Conservation (phyloP, 1,139 yeast species). For the Saccharomyces hybrid region DNA sequence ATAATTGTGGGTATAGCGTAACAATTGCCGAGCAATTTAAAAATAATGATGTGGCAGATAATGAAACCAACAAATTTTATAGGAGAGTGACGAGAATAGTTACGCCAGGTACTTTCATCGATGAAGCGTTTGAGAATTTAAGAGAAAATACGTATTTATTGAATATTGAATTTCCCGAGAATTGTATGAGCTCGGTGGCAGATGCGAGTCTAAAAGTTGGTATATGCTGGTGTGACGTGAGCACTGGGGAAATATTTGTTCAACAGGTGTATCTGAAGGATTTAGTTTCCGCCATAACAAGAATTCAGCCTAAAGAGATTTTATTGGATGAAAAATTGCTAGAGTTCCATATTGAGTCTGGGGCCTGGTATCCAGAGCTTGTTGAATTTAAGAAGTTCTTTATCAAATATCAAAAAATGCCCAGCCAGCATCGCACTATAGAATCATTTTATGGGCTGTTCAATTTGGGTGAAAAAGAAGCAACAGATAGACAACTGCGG, state of each 20-base stretch:
- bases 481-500: conserved; percentile 19
- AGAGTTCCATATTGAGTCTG: conserved; percentile 34
- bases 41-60: conserved; percentile 17
- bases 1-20: conserved; percentile 60
- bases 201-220: conserved; percentile 53
- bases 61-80: conserved; percentile 40
- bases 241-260: conserved; percentile 68
- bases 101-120: conserved; percentile 89
- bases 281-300: conserved; percentile 32
- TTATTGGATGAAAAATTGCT: conserved; percentile 31
- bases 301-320: conserved; percentile 35
- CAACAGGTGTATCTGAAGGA: conserved; percentile 36
- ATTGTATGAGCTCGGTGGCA: conserved; percentile 37
- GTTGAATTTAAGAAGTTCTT: conserved; percentile 57
- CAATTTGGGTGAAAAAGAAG: conserved; percentile 17
- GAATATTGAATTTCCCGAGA: conserved; percentile 54
- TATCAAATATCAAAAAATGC: conserved; percentile 44
- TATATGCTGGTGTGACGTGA: conserved; percentile 80
- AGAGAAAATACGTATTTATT: conserved; percentile 64
- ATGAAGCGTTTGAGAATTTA: conserved; percentile 73
- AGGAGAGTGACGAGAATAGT: conserved; percentile 73
- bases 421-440: conserved; percentile 32
- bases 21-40: conserved; percentile 70
- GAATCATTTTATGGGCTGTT: conserved; percentile 32
- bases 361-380: conserved; percentile 52